Evolutionary conservation across 192 early-diverging fungal genomes (phyloP).

Genomic region (Coemansia umbellata): DNA sequence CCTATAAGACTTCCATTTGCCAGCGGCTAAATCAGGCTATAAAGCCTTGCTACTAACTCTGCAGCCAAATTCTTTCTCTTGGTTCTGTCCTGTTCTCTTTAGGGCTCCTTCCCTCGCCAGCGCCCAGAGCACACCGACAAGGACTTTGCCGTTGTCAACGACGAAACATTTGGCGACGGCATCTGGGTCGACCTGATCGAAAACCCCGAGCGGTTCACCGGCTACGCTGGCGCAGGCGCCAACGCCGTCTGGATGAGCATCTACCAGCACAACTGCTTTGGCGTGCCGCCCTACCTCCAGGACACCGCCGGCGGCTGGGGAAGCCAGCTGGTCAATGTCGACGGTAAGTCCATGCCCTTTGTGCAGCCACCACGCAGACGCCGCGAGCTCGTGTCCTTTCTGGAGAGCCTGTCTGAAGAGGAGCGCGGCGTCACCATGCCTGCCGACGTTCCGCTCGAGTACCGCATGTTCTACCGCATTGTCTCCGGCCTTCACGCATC

Average conservation of each 20-base stretch:
- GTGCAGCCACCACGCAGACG: slow-evolving; percentile 50
- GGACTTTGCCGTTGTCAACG: slow-evolving; percentile 89
- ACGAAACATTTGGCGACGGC: slow-evolving; percentile 67
- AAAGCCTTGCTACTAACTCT: too few species aligned
- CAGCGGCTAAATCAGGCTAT: too few species aligned
- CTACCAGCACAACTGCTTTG: slow-evolving; percentile 97
- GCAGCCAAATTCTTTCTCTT: too few species aligned
- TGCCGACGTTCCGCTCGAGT: slow-evolving; percentile 42
- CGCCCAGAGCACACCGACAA: slow-evolving; percentile 64
- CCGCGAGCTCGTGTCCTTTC: slow-evolving; percentile 49
- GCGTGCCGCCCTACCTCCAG: slow-evolving; percentile 55
- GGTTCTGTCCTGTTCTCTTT: slow-evolving; percentile 1
- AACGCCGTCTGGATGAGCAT: slow-evolving; percentile 93
- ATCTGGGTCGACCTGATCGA: slow-evolving; percentile 84
- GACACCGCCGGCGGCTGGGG: slow-evolving; percentile 56
- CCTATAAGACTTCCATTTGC: too few species aligned
- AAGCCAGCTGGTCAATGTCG: slow-evolving; percentile 43
- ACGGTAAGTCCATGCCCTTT: slow-evolving; percentile 48
- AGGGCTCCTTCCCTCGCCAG: slow-evolving; percentile 22
- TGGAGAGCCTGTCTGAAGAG: slow-evolving; percentile 54
- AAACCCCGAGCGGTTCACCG: slow-evolving; percentile 97
- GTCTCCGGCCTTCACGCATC: slow-evolving; percentile 85
- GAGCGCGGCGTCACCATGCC: slow-evolving; percentile 46
- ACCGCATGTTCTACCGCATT: slow-evolving; percentile 38
- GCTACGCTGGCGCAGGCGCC: slow-evolving; percentile 86